Conservation (phyloP, 768 basidiomycete species). For the Tricholoma sp. region DNA sequence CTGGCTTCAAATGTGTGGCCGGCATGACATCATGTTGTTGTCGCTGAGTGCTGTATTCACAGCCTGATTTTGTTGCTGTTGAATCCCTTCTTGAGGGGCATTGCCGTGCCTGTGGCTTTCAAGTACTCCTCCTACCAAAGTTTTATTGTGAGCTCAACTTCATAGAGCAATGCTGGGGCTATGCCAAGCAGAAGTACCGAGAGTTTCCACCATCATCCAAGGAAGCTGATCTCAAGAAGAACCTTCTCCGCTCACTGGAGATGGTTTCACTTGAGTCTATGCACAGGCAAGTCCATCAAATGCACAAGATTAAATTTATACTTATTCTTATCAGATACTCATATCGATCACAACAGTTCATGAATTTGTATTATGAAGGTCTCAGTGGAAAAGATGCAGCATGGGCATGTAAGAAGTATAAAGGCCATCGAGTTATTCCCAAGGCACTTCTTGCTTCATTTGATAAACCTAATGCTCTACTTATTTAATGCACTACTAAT, state of each 20-base stretch:
- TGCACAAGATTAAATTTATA: neutral
- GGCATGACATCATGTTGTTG: neutral
- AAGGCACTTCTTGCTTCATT: neutral
- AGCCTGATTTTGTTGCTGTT: neutral
- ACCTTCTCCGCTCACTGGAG: neutral
- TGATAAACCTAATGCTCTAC: neutral
- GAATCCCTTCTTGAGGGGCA: neutral
- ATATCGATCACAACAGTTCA: neutral
- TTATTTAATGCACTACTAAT: no score
- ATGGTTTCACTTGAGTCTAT: neutral
- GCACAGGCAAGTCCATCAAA: neutral
- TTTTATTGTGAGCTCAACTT: neutral
- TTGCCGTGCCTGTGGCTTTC: neutral
- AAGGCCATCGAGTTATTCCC: no score
- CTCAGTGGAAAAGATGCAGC: neutral
- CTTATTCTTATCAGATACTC: neutral
- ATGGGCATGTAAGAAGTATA: neutral
- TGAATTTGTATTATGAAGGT: neutral
- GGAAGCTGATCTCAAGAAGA: neutral
- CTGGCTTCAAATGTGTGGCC: neutral
- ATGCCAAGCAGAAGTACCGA: neutral
- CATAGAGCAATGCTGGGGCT: neutral
- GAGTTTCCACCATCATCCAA: neutral
- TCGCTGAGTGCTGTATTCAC: neutral
- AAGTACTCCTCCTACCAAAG: neutral